These are phyloP conservation scores for Taphrina betulina DNA, from an alignment of 1,139 yeast genomes.

Conservation along the genomic window DNA sequence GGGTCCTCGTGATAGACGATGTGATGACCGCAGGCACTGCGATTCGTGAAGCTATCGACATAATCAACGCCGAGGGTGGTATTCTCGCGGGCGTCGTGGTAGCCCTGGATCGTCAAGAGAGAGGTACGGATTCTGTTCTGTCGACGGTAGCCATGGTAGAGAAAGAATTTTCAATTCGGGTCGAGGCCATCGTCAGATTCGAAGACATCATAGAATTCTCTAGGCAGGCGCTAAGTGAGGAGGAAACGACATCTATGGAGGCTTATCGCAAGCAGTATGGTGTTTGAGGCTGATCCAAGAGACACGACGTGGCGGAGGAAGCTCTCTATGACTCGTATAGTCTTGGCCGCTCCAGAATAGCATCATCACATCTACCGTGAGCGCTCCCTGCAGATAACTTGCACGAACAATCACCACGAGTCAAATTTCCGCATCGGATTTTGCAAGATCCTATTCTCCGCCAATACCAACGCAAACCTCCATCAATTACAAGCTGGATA, in stretches of 20 bases:
- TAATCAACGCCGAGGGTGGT: constrained; percentile 71
- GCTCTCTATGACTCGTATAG: too few species aligned
- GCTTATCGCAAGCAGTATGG: constrained; percentile 40
- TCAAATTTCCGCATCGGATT: too few species aligned
- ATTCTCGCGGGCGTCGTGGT: constrained; percentile 77
- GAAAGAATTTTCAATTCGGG: constrained; percentile 73
- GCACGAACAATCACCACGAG: too few species aligned
- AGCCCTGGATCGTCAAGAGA: constrained; percentile 93
- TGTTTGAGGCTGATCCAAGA: too few species aligned
- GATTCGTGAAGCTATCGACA: constrained; percentile 84
- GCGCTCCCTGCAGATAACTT: too few species aligned
- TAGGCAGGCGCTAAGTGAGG: constrained; percentile 45
- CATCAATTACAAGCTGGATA: too few species aligned
- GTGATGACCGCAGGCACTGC: constrained; percentile 99
- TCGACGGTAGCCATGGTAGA: constrained; percentile 84
- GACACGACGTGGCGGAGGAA: too few species aligned
- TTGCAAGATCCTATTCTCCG: too few species aligned
- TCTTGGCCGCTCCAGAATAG: too few species aligned
- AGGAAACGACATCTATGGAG: constrained; percentile 43
- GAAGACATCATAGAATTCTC: constrained; percentile 69
- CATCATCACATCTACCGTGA: too few species aligned
- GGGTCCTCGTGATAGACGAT: constrained; percentile 83
- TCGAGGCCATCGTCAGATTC: constrained; percentile 73
- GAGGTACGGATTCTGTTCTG: constrained; percentile 61
- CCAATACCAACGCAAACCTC: too few species aligned